Conservation (phyloP, 2,329 filamentous ascomycete genomes). For the Epichloe brachyelytri region DNA sequence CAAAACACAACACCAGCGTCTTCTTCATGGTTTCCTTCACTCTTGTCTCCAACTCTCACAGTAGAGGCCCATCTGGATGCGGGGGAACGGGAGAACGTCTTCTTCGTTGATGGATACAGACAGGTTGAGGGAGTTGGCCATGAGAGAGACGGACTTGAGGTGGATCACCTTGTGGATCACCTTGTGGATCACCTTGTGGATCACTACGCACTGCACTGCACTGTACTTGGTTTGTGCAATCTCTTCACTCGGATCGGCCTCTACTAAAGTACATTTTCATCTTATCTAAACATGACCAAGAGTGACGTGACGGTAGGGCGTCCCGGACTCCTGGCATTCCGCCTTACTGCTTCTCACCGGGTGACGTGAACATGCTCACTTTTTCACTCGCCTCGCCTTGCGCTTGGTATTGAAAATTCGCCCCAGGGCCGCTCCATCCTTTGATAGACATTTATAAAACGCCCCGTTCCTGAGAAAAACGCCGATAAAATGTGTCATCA, state of each 20-base stretch:
- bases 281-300: conserved; percentile 19
- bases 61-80: not conserved
- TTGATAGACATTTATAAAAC: conserved; percentile 11
- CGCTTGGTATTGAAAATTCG: conserved; percentile 16
- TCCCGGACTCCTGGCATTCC: not conserved
- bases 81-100: not conserved
- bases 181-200: too few relatives aligned
- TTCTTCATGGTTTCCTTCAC: conserved; percentile 39
- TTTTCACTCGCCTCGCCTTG: conserved; percentile 3
- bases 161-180: not conserved
- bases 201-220: too few relatives aligned
- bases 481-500: conserved; percentile 13
- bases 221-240: conserved; percentile 1
- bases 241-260: conserved; percentile 16
- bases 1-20: conserved; percentile 69
- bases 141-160: not conserved
- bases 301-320: not conserved
- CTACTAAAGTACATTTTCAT: conserved; percentile 30
- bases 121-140: too few relatives aligned
- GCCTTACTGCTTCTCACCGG: not conserved
- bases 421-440: conserved; percentile 9
- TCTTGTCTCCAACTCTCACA: not conserved
- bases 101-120: not conserved
- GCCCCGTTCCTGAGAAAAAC: conserved; percentile 11
- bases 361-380: not conserved